Evolutionary conservation across 2,329 filamentous ascomycete genomes (phyloP).

Genomic region (Niveomyces coronatus): DNA sequence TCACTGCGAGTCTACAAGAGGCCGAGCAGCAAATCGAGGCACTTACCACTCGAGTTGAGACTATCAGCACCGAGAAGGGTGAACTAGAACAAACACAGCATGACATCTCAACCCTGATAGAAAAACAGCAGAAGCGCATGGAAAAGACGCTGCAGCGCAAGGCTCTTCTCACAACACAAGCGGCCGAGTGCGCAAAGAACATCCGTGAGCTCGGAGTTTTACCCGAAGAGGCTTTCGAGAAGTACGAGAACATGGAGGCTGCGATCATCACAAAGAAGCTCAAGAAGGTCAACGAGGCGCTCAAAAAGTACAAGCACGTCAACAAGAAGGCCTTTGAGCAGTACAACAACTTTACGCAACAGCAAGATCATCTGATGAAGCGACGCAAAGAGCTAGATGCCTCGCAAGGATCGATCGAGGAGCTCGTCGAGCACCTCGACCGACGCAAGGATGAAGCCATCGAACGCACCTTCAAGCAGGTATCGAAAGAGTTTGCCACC

Average conservation of each 20-base stretch:
- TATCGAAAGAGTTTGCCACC: constrained; percentile 81
- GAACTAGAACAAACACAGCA: constrained; percentile 63
- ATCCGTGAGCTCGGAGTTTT: constrained; percentile 90
- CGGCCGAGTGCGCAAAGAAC: constrained; percentile 72
- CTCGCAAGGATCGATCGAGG: constrained; percentile 78
- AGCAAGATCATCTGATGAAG: constrained; percentile 77
- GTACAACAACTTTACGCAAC: constrained; percentile 92
- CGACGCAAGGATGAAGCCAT: constrained; percentile 97
- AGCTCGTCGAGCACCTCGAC: constrained; percentile 85
- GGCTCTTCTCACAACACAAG: constrained; percentile 64
- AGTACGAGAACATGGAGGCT: constrained; percentile 74
- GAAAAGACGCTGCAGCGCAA: constrained; percentile 89
- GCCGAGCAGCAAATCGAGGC: constrained; percentile 62
- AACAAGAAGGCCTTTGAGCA: constrained; percentile 99
- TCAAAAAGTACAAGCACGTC: constrained; percentile 96
- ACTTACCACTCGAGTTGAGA: constrained; percentile 38
- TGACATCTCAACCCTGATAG: constrained; percentile 66
- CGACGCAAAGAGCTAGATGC: constrained; percentile 80
- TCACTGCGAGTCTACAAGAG: constrained; percentile 60
- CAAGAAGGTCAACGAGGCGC: constrained; percentile 80
- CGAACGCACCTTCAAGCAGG: constrained; percentile 96
- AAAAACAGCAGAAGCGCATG: constrained; percentile 79
- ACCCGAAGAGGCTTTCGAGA: constrained; percentile 86
- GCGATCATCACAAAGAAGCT: constrained; percentile 60
- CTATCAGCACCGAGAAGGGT: constrained; percentile 44